Conservation (phyloP, 2,329 filamentous ascomycete genomes). For the Chaetothyriales sp. region DNA sequence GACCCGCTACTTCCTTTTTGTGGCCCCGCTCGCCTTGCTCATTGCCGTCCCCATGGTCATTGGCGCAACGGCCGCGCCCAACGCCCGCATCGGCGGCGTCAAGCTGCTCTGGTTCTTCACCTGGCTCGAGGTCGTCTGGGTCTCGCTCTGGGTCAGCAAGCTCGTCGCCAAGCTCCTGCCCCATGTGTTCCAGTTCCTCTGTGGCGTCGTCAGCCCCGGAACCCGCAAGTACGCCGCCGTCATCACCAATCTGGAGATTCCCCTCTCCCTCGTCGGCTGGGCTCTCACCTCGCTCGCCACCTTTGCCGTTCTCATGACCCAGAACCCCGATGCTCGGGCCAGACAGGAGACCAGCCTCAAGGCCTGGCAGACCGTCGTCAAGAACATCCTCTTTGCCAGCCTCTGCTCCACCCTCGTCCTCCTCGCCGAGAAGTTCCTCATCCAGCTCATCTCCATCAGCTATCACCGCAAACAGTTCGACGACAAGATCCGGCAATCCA, state of each 20-base stretch:
- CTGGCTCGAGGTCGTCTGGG: constrained; percentile 53
- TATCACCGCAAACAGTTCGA: constrained; percentile 57
- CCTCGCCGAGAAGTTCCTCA: constrained; percentile 44
- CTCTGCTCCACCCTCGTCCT: constrained; percentile 45
- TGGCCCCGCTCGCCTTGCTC: constrained; percentile 42
- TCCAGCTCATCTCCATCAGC: constrained; percentile 54
- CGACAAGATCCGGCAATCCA: constrained; percentile 69
- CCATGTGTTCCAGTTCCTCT: constrained; percentile 45
- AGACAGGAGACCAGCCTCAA: constrained; percentile 23
- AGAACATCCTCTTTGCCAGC: constrained; percentile 45
- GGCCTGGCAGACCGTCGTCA: constrained; percentile 41
- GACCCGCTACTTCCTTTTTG: constrained; percentile 51
- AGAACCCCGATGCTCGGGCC: constrained; percentile 26
- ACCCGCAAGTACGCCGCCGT: constrained; percentile 51
- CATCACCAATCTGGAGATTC: constrained; percentile 44
- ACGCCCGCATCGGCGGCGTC: constrained; percentile 42
- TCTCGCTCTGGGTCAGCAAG: constrained; percentile 50
- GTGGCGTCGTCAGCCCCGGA: constrained; percentile 50
- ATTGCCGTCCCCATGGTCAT: constrained; percentile 51
- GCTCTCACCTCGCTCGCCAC: constrained; percentile 46
- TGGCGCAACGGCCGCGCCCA: constrained; percentile 37
- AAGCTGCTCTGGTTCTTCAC: constrained; percentile 48
- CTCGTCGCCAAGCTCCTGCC: constrained; percentile 46
- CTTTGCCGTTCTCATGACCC: constrained; percentile 38
- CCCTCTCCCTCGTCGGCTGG: constrained; percentile 48